Evolutionary conservation across 1,139 yeast genomes (phyloP), one percentile per base, ranked within the genome.

Genomic region (Cylindricascospora bacillispora): DNA sequence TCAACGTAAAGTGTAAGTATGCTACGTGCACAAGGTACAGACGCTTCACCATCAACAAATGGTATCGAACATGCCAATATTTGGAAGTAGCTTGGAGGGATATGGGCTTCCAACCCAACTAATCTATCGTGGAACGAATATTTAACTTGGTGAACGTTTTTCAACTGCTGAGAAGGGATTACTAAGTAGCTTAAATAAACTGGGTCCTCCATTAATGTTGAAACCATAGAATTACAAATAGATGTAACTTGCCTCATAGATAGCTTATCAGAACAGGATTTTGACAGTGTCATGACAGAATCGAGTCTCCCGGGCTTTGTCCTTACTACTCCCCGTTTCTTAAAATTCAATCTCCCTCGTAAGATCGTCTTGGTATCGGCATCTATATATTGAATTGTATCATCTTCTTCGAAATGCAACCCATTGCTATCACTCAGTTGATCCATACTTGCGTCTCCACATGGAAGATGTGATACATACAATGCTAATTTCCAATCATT

Each of bases 231-330:
- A 38, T 67, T 70, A 23, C 75, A 54, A 3, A 82, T 35, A 0
- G 94, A 85, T 0, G 66, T 60, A 22, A 61, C 57, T 48, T 82
- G 95, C 33, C 67, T 65, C 29, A 75, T 36, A 24, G 82, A 66
- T 17, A 86, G 49, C 46, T 86, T 86, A 50, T 86, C 97, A 1
- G 93, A 73, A 50, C 97, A 86, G 0, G 94, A 81, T 48, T 85
- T 86, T 25, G 93, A 79, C 25, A 66, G 54, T 0, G 93, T 70
- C 2, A 73, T 39, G 2, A 67, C 62, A 3, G 95, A 77, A 48
- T 86, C 95, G 12, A 63, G 52, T 31, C 95, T 56, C 2, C 97
- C 98, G 0, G 97, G 98, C 47, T 86, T 86, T 0, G 95, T 86
- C 38, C 98, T 60, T 0, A 85, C 85, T 3, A 61, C 53, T 0